Percentiles rank a stretch among this genome's conserved stretches.
Conservation (phyloP, 1,139 yeast genomes). For the Lipomyces yarrowii region DNA sequence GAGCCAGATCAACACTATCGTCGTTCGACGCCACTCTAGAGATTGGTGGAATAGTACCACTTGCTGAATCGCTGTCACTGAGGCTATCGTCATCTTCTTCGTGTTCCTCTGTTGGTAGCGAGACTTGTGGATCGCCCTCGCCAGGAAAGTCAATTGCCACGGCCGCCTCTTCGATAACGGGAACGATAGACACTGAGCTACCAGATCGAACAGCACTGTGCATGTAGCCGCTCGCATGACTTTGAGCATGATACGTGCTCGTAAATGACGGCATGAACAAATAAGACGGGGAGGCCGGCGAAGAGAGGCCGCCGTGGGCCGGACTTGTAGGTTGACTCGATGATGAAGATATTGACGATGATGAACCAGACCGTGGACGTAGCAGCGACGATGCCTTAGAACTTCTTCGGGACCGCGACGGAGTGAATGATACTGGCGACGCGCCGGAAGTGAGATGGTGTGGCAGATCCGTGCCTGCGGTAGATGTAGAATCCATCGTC, state of each 20-base stretch:
- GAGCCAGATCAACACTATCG: slow-evolving; percentile 9
- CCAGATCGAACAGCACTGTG: slow-evolving; percentile 4
- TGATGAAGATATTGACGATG: slow-evolving; percentile 12
- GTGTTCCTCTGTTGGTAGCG: neutral
- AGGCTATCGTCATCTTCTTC: slow-evolving; percentile 12
- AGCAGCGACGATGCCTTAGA: slow-evolving; percentile 7
- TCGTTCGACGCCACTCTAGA: neutral
- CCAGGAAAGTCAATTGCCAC: neutral
- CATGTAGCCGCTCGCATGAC: slow-evolving; percentile 2
- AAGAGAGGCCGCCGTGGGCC: slow-evolving; percentile 4
- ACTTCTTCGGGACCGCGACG: slow-evolving; percentile 7
- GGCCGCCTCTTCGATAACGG: slow-evolving; percentile 12
- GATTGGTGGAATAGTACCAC: neutral
- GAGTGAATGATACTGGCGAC: neutral
- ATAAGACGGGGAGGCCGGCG: slow-evolving; percentile 1
- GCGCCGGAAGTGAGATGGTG: neutral
- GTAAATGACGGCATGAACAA: slow-evolving; percentile 23
- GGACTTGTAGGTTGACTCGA: slow-evolving; percentile 8
- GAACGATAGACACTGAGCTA: slow-evolving; percentile 10
- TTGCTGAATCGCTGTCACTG: slow-evolving; percentile 13
- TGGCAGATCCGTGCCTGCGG: neutral
- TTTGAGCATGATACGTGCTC: slow-evolving; percentile 16
- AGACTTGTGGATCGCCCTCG: neutral
- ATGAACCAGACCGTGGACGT: slow-evolving; percentile 9
- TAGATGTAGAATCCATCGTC: neutral